A percentile compares a stretch with the other conserved stretches of the same genome.
These are phyloP conservation scores for Aureobasidium sp. DNA, from an alignment of 2,329 filamentous ascomycete genomes.

Conservation along the genomic window DNA sequence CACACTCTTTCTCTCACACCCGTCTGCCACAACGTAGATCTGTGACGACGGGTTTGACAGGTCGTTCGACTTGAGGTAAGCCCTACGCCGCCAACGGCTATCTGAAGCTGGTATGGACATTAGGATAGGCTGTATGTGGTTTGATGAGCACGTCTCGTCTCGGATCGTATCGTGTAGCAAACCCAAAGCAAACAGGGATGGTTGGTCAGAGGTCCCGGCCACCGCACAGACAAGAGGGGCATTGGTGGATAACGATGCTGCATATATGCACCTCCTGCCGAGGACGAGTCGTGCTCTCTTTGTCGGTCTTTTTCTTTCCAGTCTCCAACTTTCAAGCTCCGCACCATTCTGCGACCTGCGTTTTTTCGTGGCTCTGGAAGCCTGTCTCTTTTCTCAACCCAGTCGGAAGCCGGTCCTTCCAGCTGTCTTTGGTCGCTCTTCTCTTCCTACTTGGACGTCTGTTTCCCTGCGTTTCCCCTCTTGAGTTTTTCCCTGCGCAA, in stretches of 20 bases:
- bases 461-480: not conserved
- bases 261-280: constrained; percentile 7
- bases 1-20: not conserved
- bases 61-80: not conserved
- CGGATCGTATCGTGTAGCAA: not conserved
- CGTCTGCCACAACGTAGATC: constrained; percentile 1
- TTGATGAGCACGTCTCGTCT: constrained; percentile 5
- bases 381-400: not conserved
- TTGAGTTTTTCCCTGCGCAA: not conserved
- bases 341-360: constrained; percentile 4
- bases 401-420: constrained; percentile 10
- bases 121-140: not conserved
- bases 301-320: not conserved
- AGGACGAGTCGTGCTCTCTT: not conserved
- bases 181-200: constrained; percentile 1
- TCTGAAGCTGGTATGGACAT: not conserved
- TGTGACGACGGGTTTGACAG: constrained; percentile 4
- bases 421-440: not conserved
- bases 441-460: not conserved
- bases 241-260: constrained; percentile 3
- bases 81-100: not conserved
- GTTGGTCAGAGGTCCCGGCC: not conserved
- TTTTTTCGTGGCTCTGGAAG: constrained; percentile 7
- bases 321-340: constrained; percentile 3
- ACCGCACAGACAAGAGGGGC: constrained; percentile 5